These are phyloP conservation scores for Herpetomonas tarakana DNA, from an alignment of 208 protist species.

Conservation along the genomic window DNA sequence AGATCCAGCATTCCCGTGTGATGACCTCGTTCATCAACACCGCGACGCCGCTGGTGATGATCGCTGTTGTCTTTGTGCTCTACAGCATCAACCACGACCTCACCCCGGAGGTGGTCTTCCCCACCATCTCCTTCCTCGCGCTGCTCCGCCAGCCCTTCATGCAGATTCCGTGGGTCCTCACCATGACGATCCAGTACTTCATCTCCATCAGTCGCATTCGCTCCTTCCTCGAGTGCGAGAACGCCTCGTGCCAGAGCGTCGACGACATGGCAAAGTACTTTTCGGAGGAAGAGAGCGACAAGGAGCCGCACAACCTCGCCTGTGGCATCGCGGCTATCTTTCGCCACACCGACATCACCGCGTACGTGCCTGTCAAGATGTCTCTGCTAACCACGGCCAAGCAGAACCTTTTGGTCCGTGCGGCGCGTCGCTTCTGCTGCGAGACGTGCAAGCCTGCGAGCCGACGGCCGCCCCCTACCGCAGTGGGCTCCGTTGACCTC, in stretches of 20 bases:
- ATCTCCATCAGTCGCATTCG: slow-evolving; percentile 70
- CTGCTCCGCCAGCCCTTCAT: slow-evolving; percentile 89
- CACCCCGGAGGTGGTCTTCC: slow-evolving; percentile 82
- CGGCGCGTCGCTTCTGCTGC: too few species aligned
- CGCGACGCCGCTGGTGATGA: slow-evolving; percentile 63
- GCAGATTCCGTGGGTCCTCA: slow-evolving; percentile 81
- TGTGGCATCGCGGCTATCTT: too few species aligned
- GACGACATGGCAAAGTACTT: slow-evolving; percentile 17
- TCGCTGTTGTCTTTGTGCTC: slow-evolving; percentile 45
- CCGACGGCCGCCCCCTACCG: too few species aligned
- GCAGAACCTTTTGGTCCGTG: too few species aligned
- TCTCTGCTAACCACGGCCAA: too few species aligned
- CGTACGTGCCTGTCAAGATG: too few species aligned
- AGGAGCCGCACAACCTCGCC: slow-evolving; percentile 20
- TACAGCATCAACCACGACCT: slow-evolving; percentile 65
- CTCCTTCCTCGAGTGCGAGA: slow-evolving; percentile 60
- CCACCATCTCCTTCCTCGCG: slow-evolving; percentile 85
- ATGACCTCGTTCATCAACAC: slow-evolving; percentile 50
- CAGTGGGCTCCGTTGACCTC: too few species aligned
- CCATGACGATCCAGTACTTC: slow-evolving; percentile 51
- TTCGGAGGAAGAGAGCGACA: slow-evolving; percentile 16
- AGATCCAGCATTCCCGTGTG: slow-evolving; percentile 32
- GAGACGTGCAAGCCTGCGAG: too few species aligned
- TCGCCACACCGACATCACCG: too few species aligned
- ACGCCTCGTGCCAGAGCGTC: slow-evolving; percentile 12